These are phyloP conservation scores for Fusarium penzigii DNA, from an alignment of 2,329 filamentous ascomycete species.

Conservation along the genomic window DNA sequence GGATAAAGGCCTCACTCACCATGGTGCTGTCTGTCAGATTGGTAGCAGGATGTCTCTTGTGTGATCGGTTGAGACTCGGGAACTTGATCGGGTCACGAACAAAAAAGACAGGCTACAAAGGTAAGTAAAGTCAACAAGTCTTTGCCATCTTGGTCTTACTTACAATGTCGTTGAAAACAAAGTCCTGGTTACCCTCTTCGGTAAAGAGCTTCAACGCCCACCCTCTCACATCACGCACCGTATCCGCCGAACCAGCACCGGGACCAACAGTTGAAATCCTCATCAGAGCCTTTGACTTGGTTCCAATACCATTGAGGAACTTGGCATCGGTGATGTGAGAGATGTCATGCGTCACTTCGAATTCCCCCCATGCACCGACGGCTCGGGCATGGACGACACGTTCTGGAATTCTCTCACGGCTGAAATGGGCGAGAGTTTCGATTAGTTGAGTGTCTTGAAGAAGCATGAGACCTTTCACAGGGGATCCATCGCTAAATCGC, in stretches of 20 bases:
- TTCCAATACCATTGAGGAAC: constrained; percentile 54
- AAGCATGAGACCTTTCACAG: constrained; percentile 32
- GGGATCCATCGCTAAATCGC: too few species aligned
- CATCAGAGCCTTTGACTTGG: constrained; percentile 58
- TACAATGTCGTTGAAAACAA: constrained; percentile 72
- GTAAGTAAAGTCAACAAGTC: too few species aligned
- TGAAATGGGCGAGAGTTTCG: constrained; percentile 59
- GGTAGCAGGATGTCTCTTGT: constrained; percentile 74
- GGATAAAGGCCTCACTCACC: constrained; percentile 11
- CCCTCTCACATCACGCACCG: constrained; percentile 68
- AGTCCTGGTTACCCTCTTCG: constrained; percentile 71
- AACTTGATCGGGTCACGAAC: constrained; percentile 75
- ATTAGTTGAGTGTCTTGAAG: constrained; percentile 68
- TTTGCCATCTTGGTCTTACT: not conserved
- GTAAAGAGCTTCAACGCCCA: constrained; percentile 64
- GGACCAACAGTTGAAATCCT: constrained; percentile 74
- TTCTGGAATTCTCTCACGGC: constrained; percentile 52
- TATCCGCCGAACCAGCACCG: constrained; percentile 66
- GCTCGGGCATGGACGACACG: constrained; percentile 28
- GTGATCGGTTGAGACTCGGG: constrained; percentile 74
- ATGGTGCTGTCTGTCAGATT: constrained; percentile 70
- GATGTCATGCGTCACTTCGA: constrained; percentile 60
- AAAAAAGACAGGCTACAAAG: constrained; percentile 66
- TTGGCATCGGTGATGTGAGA: constrained; percentile 55
- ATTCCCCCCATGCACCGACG: constrained; percentile 54